phyloP scores from a whole-genome alignment of 495 filamentous ascomycete species.

The Aspergillus sclerotioniger region DNA sequence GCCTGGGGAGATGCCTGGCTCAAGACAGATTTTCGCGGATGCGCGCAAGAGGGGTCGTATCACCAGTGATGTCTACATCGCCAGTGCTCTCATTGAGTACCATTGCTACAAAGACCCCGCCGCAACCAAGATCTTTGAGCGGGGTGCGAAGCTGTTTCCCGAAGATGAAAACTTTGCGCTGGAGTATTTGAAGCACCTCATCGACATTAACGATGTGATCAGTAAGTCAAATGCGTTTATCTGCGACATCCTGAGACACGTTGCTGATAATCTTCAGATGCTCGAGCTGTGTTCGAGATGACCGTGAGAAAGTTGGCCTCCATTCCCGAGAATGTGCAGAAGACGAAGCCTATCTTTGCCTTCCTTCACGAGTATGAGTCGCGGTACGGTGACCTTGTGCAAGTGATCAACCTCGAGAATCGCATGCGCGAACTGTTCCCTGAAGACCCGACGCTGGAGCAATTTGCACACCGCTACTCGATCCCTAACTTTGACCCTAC shows the following conservation, averaged over 20 bases:
- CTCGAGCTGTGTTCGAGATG: constrained; percentile 90
- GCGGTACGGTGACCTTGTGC: constrained; percentile 84
- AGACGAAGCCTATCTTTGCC: constrained; percentile 77
- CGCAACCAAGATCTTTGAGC: constrained; percentile 91
- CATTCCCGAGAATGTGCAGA: constrained; percentile 67
- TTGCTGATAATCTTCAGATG: constrained; percentile 60
- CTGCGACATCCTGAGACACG: not conserved
- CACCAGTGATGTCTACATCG: constrained; percentile 90
- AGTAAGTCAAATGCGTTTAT: constrained; percentile 58
- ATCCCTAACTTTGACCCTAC: constrained; percentile 71
- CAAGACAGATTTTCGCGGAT: constrained; percentile 82
- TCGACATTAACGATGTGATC: constrained; percentile 85
- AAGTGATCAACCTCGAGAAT: constrained; percentile 84
- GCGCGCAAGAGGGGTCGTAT: constrained; percentile 81
- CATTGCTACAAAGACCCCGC: constrained; percentile 92
- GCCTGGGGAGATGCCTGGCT: constrained; percentile 66
- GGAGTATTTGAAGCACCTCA: constrained; percentile 91
- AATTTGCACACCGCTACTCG: constrained; percentile 74
- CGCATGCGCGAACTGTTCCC: constrained; percentile 92
- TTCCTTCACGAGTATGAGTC: constrained; percentile 95
- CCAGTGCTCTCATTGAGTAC: constrained; percentile 87
- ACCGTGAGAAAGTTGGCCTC: constrained; percentile 74
- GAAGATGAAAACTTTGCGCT: constrained; percentile 88
- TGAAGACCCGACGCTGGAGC: constrained; percentile 71
- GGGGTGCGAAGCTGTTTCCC: constrained; percentile 86